Evolutionary conservation across 2,329 filamentous ascomycete genomes (phyloP), one percentile per base, ranked within the genome.

Genomic region (Huntiella savannae): DNA sequence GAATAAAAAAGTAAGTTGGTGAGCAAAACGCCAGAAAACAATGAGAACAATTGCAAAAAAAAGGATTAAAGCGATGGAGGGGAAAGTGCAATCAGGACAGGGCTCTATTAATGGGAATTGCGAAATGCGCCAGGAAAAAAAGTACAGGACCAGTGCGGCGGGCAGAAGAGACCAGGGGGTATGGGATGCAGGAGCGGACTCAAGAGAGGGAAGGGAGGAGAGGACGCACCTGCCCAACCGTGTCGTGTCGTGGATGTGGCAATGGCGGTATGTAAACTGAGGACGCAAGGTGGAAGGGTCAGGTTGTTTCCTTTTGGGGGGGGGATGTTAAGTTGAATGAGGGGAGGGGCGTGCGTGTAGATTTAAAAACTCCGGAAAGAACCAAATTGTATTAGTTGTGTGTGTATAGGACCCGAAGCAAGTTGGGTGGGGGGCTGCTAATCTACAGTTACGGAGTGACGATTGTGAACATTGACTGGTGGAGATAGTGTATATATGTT

Each of bases 101-200:
- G 33, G 33, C 40, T 41, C 17, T 41, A 41, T 41, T 46, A 46
- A 39, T 35, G 38, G 36, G 19, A 34, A 35, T 39, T 28, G 44
- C 36, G 22, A 28, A 28, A 28, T 28, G 22, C 22, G 22, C 22
- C 22, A 28, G 22, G 22, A 28, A 13, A 38, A 22, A 39, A 42
- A 39, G 48, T 38, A 49, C 41, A 48, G 40, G 49, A 48, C 22
- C 47, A 47, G 43, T 46, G 45, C 38, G 43, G 48, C 39, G 38
- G 33, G 32, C 17, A 34, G 36, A 39, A 35, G 28, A 39, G 33
- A 11, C 35, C 22, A 17, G 15, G 38, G 22, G n/a, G 39, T 39
- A 28, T n/a, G 12, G 11, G 28, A 43, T 33, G 7, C 15, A 40
- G 22, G 19, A 39, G 47, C 44, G 44, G 15, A 43, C 22, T 16